A percentile compares a stretch with the other conserved stretches of the same genome.
Conservation (phyloP, 2,329 filamentous ascomycete genomes). For the Bertia moriformis region DNA sequence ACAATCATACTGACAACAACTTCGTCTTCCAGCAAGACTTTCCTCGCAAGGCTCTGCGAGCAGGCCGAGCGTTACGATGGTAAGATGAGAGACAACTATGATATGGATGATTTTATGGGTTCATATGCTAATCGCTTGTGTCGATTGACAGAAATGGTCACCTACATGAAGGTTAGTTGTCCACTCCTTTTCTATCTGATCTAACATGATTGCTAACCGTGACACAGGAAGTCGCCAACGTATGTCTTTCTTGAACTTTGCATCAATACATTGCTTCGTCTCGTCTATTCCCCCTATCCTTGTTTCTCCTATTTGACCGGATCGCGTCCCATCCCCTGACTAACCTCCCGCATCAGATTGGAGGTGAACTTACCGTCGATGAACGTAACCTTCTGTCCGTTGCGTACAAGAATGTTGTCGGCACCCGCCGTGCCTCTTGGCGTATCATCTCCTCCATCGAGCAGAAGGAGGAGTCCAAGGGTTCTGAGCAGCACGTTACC, state of each 20-base stretch:
- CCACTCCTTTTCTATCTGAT: neutral
- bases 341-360: constrained; percentile 31
- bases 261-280: too few species aligned
- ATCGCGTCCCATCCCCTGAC: too few species aligned
- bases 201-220: neutral
- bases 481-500: constrained; percentile 81
- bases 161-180: constrained; percentile 1
- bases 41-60: constrained; percentile 98
- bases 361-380: constrained; percentile 74
- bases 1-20: constrained; percentile 16
- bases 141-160: neutral
- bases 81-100: constrained; percentile 99
- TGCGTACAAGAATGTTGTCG: constrained; percentile 99
- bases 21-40: constrained; percentile 67
- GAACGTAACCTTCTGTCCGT: constrained; percentile 98
- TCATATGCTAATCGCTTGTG: neutral
- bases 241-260: neutral
- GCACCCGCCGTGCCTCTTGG: constrained; percentile 95
- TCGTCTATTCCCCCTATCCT: too few species aligned
- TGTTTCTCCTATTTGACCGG: too few species aligned
- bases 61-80: constrained; percentile 99
- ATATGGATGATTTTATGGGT: too few species aligned
- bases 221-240: neutral
- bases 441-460: constrained; percentile 99
- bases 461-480: constrained; percentile 99